Evolutionary conservation across 192 early-diverging fungal species (phyloP), one percentile per base, ranked within the genome.

Genomic region (Linnemannia elongata): DNA sequence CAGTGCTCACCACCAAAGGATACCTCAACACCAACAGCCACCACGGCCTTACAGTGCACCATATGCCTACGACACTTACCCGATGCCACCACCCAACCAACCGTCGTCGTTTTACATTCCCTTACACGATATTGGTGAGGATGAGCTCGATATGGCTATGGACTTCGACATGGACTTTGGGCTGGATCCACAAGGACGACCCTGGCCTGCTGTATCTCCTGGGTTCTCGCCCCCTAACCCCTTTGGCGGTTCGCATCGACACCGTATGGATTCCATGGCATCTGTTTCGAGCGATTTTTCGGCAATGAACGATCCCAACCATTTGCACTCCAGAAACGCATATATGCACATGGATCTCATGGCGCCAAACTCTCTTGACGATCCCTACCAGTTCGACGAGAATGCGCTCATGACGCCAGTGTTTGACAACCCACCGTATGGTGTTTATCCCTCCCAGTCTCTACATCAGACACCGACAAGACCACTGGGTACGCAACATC

Each of bases 351-450:
- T 84, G 73, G 82, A 84, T 73, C 20, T n/a, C 41, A 73, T 82
- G 75, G 27, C 52, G 3, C 17, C 74, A 18, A 39, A 47, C 42
- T 27, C 69, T 1, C 42, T 82, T 60, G 81, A 82, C 75, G 49
- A 89, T 75, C 79, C 88, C 76, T 82, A 90, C 80, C 82, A 82
- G 81, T 86, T 74, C 75, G 82, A 84, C 13, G 82, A 84, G 49
- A 78, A 57, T 71, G 77, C 66, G 27, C 22, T 75, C 22, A 75
- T 75, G 76, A 49, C 63, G 12, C 82, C 82, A 5, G 49, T 75
- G 9, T 30, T 79, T 3, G 77, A 84, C 44, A 77, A 84, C 36
- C 70, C 70, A 9, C 72, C 18, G 15, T 78, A 78, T 30, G 22
- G 36, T 4, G 60, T n/a, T 0, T 78, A 78, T 54, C 60, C 71